A percentile compares a stretch with the other conserved stretches of the same genome.
phyloP scores from a whole-genome alignment of 1,139 yeast genomes.

The Candida neerlandica region DNA sequence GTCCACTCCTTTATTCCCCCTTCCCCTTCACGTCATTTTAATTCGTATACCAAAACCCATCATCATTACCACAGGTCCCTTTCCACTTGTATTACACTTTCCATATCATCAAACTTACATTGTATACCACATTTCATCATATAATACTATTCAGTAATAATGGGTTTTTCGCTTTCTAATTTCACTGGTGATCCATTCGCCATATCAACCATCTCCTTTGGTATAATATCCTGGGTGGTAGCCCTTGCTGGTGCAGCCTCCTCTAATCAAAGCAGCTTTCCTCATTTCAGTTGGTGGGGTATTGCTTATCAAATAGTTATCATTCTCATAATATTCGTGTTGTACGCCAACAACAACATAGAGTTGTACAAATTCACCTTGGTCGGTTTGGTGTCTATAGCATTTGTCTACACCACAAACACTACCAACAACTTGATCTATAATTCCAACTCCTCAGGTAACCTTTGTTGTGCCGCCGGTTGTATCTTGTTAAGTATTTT shows the following conservation, averaged over 20 bases:
- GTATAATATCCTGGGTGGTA: constrained; percentile 75
- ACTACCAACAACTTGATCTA: constrained; percentile 81
- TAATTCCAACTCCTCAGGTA: constrained; percentile 56
- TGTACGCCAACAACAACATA: constrained; percentile 68
- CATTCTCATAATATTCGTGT: constrained; percentile 53
- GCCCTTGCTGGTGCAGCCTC: constrained; percentile 87
- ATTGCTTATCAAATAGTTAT: constrained; percentile 76
- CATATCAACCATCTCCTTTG: constrained; percentile 62
- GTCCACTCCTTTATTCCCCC: background rate
- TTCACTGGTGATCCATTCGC: constrained; percentile 73
- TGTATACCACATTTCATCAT: background rate
- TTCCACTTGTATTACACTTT: too few relatives aligned
- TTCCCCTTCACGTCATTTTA: background rate
- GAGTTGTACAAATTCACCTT: constrained; percentile 71
- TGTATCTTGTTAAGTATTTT: constrained; percentile 79
- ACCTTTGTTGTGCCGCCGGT: constrained; percentile 91
- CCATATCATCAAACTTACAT: too few relatives aligned
- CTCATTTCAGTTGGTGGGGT: constrained; percentile 97
- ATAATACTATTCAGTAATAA: constrained; percentile 15
- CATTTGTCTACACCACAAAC: constrained; percentile 82
- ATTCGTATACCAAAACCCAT: background rate
- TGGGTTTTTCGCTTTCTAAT: constrained; percentile 52
- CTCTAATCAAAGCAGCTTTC: constrained; percentile 53
- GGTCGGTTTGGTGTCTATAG: constrained; percentile 59
- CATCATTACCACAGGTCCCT: too few relatives aligned